Conservation (phyloP, 2,329 filamentous ascomycete genomes). For the Rhexocercosporidium sp. region DNA sequence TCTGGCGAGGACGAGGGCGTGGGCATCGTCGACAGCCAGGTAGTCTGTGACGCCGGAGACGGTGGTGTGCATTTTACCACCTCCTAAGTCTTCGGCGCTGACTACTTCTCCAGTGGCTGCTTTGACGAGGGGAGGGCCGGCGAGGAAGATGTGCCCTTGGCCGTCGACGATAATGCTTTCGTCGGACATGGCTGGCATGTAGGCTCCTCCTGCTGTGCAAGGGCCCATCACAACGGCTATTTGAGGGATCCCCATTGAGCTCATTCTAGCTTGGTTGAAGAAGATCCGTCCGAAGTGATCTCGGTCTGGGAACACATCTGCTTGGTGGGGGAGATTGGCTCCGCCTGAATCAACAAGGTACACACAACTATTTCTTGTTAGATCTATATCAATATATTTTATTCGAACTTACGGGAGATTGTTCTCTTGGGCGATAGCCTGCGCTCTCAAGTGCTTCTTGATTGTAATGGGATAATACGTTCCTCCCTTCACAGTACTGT, state of each 20-base stretch:
- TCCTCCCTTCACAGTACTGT: constrained; percentile 95
- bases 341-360: constrained; percentile 97
- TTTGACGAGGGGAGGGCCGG: constrained; percentile 92
- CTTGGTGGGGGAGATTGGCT: constrained; percentile 92
- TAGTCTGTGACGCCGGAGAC: constrained; percentile 95
- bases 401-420: constrained; percentile 61
- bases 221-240: constrained; percentile 96
- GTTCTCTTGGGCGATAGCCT: constrained; percentile 90
- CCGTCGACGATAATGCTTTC: constrained; percentile 96
- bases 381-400: background rate
- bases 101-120: constrained; percentile 94
- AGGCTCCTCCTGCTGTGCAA: constrained; percentile 93
- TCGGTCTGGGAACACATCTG: constrained; percentile 92
- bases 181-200: constrained; percentile 96
- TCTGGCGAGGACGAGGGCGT: constrained; percentile 84
- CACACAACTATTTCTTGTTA: constrained; percentile 65
- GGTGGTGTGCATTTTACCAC: constrained; percentile 86
- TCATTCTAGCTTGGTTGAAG: constrained; percentile 97
- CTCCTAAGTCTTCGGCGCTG: constrained; percentile 87
- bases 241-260: constrained; percentile 84
- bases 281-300: constrained; percentile 97
- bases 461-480: constrained; percentile 98
- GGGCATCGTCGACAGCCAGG: constrained; percentile 90
- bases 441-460: constrained; percentile 94
- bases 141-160: constrained; percentile 97